Base-by-base conservation (phyloP, 1,139 yeast species). In the Debaryomyces singareniensis region DNA sequence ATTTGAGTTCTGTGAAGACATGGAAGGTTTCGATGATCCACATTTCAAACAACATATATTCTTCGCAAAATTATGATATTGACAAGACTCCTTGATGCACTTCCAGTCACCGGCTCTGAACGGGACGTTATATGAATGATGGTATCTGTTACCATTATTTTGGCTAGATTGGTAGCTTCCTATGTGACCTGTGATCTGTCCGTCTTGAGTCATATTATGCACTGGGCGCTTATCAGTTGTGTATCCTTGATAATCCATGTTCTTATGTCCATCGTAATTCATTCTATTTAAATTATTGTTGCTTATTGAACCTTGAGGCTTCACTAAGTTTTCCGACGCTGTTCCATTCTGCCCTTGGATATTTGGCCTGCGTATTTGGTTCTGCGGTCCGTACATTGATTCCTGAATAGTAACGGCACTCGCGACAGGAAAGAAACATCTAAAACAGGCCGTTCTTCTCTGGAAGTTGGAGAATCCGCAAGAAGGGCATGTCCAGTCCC, bases 61-160 rank as follows among this genome's bases (percentile, higher is more conserved):
- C 48, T 89, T 87, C 5, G 96, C 96, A 68, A 89, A 89, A 53
- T 89, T 89, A 55, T 89, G 96, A 52, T 87, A 89, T 29, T 77
- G 71, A 53, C 96, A 89, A 21, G 75, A 68, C 32, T 82, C 93
- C 40, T 71, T 73, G 18, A 72, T 61, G 62, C 96, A 87, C 53
- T 86, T 87, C 96, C 96, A 89, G 55, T 89, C 97, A 28, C 97
- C 96, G 2, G 96, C 96, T 46, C 96, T 73, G 56, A 89, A 89
- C 11, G 96, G 96, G 9, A 87, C 94, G 38, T 71, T 63, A 27
- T 49, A 55, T 21, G 51, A 51, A 34, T 54, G 53, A 28, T 51
- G 53, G 4, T 45, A 35, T 13, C 35, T 31, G 21, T 26, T 26
- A 6, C 49, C 47, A 18, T 38, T 38, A 24, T 40, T 39, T 30